Conservation (phyloP, 78 protist genomes). For the Dictyostelium purpureum region DNA sequence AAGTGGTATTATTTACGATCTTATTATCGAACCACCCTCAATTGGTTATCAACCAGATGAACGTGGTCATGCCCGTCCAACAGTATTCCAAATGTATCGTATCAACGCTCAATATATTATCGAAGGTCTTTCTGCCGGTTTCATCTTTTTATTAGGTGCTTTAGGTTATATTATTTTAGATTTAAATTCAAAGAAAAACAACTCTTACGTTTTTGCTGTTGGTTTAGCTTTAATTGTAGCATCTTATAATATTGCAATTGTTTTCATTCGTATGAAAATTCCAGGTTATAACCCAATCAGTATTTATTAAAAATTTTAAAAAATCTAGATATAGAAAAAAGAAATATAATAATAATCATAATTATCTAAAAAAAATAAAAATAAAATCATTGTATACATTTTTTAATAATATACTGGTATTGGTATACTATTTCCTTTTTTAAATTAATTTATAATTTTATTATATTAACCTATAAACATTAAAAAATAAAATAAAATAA, state of each 20-base stretch:
- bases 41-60: slow-evolving; percentile 81
- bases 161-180: slow-evolving; percentile 83
- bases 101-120: slow-evolving; percentile 89
- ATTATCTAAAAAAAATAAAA: not conserved
- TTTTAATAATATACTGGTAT: too few species aligned
- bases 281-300: slow-evolving; percentile 75
- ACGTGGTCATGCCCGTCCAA: slow-evolving; percentile 53
- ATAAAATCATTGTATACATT: not conserved
- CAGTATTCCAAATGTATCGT: slow-evolving; percentile 82
- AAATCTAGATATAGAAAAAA: too few species aligned
- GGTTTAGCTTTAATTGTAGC: slow-evolving; percentile 62
- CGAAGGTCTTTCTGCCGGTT: slow-evolving; percentile 89
- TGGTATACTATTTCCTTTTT: too few species aligned
- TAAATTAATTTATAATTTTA: too few species aligned
- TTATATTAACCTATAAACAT: too few species aligned
- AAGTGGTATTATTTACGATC: slow-evolving; percentile 88
- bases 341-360: not conserved
- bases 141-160: slow-evolving; percentile 82
- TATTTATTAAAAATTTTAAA: too few species aligned
- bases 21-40: slow-evolving; percentile 86
- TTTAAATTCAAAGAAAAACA: slow-evolving; percentile 40
- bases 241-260: slow-evolving; percentile 77
- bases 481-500: too few species aligned
- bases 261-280: slow-evolving; percentile 79
- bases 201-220: slow-evolving; percentile 45